Percentiles rank a stretch among this genome's conserved stretches.
Conservation (phyloP, 2,329 filamentous ascomycete genomes). For the Cyanodermella asteris region DNA sequence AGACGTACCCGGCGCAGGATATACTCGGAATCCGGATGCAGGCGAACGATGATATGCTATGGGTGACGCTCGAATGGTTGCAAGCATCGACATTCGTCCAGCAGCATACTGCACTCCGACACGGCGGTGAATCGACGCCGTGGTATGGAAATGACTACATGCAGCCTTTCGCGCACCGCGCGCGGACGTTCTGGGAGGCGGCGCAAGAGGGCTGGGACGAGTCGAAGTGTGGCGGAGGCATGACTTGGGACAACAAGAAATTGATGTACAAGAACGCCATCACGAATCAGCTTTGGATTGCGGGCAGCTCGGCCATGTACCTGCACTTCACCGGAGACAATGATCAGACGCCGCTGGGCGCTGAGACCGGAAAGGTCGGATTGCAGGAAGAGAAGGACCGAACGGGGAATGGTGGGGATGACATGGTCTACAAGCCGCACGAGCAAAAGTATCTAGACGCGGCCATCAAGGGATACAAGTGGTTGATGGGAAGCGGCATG, state of each 20-base stretch:
- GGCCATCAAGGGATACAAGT: conserved; percentile 57
- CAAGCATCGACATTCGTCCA: conserved; percentile 58
- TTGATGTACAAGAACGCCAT: conserved; percentile 88
- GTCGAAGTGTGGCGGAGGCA: conserved; percentile 60
- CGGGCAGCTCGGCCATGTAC: conserved; percentile 75
- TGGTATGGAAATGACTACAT: conserved; percentile 67
- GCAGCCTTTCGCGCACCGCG: conserved; percentile 58
- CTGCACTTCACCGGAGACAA: conserved; percentile 64
- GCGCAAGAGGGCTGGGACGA: conserved; percentile 64
- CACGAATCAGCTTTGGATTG: conserved; percentile 76
- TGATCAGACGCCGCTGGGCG: conserved; percentile 44
- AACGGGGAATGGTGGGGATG: no score
- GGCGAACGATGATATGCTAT: conserved; percentile 86
- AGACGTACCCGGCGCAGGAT: conserved; percentile 76
- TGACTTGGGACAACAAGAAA: conserved; percentile 71
- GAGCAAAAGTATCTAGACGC: conserved; percentile 48
- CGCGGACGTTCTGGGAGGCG: conserved; percentile 68
- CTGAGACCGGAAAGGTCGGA: conserved; percentile 9
- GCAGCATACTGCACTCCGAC: conserved; percentile 44
- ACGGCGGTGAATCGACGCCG: conserved; percentile 13
- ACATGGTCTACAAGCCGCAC: no score
- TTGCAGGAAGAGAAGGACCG: conserved; percentile 15
- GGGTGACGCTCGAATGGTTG: conserved; percentile 84
- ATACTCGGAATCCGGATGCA: conserved; percentile 49
- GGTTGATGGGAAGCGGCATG: conserved; percentile 65